phyloP scores from a whole-genome alignment of 2,329 filamentous ascomycete species.

The Onygena corvina region DNA sequence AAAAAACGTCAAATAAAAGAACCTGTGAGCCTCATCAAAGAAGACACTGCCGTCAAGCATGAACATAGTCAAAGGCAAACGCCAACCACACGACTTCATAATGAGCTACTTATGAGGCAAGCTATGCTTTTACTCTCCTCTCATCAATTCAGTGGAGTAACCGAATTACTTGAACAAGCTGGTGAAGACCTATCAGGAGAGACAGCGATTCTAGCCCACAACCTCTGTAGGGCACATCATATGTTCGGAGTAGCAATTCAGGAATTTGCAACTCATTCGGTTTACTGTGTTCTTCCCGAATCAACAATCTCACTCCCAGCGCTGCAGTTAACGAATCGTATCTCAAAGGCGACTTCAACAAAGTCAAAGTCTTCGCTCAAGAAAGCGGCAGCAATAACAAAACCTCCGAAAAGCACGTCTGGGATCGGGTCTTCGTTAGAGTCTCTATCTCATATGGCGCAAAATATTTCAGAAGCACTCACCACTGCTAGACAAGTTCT shows the following conservation, averaged over 20 bases:
- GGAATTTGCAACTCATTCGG: slow-evolving; percentile 60
- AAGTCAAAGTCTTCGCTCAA: slow-evolving; percentile 28
- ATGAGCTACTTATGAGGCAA: slow-evolving; percentile 38
- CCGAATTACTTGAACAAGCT: slow-evolving; percentile 38
- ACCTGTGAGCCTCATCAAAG: not conserved
- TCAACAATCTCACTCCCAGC: slow-evolving; percentile 82
- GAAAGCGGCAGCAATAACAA: slow-evolving; percentile 13
- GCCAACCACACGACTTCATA: slow-evolving; percentile 35
- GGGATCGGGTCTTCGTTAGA: slow-evolving; percentile 14
- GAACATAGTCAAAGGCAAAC: slow-evolving; percentile 15
- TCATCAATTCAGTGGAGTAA: slow-evolving; percentile 46
- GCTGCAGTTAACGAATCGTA: slow-evolving; percentile 34
- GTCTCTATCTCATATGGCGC: slow-evolving; percentile 22
- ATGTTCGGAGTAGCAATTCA: slow-evolving; percentile 29
- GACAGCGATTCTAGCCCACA: slow-evolving; percentile 20
- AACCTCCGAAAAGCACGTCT: not conserved
- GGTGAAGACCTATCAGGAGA: slow-evolving; percentile 13
- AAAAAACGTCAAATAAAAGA: slow-evolving; percentile 8
- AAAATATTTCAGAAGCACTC: slow-evolving; percentile 29
- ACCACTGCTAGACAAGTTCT: slow-evolving; percentile 28
- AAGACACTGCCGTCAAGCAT: slow-evolving; percentile 20
- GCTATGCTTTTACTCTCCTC: slow-evolving; percentile 26
- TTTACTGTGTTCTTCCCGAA: slow-evolving; percentile 82
- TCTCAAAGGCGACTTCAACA: slow-evolving; percentile 28
- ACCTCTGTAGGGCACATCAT: slow-evolving; percentile 29